Percentiles rank a stretch among this genome's conserved stretches.
These are phyloP conservation scores for Mycena citricolor DNA, from an alignment of 1,284 basidiomycete species.

Conservation along the genomic window DNA sequence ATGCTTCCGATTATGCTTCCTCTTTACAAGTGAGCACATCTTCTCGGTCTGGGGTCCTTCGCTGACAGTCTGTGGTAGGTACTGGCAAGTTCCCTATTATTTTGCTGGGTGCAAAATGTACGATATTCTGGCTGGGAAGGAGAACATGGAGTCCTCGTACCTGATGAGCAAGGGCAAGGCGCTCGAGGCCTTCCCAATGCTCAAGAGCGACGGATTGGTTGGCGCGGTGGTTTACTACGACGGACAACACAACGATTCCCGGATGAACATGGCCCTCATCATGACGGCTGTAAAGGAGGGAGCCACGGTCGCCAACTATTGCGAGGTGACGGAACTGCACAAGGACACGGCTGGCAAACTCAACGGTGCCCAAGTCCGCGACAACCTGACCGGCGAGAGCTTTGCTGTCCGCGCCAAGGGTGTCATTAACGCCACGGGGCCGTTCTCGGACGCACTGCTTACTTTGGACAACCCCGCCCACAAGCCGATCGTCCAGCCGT, in stretches of 20 bases:
- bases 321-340: conserved; percentile 80
- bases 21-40: conserved; percentile 84
- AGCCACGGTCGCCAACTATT: conserved; percentile 88
- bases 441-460: conserved; percentile 88
- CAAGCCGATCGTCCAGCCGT: conserved; percentile 88
- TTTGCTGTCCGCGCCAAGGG: conserved; percentile 89
- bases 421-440: conserved; percentile 95
- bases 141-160: conserved; percentile 97
- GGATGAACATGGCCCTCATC: conserved; percentile 95
- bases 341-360: conserved; percentile 72
- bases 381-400: conserved; percentile 82
- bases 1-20: conserved; percentile 96
- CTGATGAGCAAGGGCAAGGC: conserved; percentile 93
- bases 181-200: conserved; percentile 93
- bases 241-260: conserved; percentile 96
- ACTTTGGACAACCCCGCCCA: conserved; percentile 83
- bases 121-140: conserved; percentile 91
- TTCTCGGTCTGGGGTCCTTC: conserved; percentile 32
- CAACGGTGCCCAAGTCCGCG: conserved; percentile 76
- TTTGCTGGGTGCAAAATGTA: conserved; percentile 97
- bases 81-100: conserved; percentile 98
- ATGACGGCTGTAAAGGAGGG: conserved; percentile 95
- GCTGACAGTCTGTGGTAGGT: conserved; percentile 43
- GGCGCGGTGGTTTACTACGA: conserved; percentile 98
- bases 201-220: conserved; percentile 90